These are phyloP conservation scores for Psilocybe cyanescens DNA, from an alignment of 768 basidiomycete genomes.

Conservation along the genomic window DNA sequence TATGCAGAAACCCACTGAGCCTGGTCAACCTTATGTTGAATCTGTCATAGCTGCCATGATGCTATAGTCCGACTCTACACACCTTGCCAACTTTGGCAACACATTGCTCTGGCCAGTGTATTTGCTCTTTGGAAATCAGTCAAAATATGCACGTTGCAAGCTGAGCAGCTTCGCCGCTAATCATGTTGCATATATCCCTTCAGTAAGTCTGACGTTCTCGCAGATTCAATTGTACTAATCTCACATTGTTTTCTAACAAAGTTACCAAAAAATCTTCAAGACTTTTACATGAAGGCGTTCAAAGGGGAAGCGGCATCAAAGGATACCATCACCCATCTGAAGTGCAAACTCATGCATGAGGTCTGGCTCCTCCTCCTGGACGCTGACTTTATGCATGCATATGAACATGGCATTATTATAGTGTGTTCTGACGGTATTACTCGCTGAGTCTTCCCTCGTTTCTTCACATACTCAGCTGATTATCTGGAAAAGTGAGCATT, in stretches of 20 bases:
- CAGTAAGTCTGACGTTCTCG: slow-evolving; percentile 21
- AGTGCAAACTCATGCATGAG: slow-evolving; percentile 22
- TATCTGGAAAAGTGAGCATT: slow-evolving; percentile 41
- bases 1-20: slow-evolving; percentile 10
- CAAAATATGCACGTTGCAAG: slow-evolving; percentile 36
- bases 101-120: slow-evolving; percentile 45
- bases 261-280: slow-evolving; percentile 25
- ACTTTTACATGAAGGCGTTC: slow-evolving; percentile 17
- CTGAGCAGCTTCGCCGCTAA: slow-evolving; percentile 34
- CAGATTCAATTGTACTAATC: neutral
- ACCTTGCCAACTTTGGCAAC: slow-evolving; percentile 37
- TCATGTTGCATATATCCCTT: slow-evolving; percentile 43
- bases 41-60: slow-evolving; percentile 30
- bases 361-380: slow-evolving; percentile 21
- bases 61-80: slow-evolving; percentile 39
- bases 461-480: slow-evolving; percentile 41
- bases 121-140: slow-evolving; percentile 38
- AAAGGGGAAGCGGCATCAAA: slow-evolving; percentile 4
- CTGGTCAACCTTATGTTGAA: slow-evolving; percentile 16
- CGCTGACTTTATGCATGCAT: slow-evolving; percentile 24
- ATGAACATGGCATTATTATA: slow-evolving; percentile 20
- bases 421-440: slow-evolving; percentile 28
- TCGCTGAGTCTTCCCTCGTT: slow-evolving; percentile 32
- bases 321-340: slow-evolving; percentile 16
- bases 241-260: slow-evolving; percentile 13